Conservation (phyloP, 805 yeast genomes). For the Cyberlindnera galapagoensis region DNA sequence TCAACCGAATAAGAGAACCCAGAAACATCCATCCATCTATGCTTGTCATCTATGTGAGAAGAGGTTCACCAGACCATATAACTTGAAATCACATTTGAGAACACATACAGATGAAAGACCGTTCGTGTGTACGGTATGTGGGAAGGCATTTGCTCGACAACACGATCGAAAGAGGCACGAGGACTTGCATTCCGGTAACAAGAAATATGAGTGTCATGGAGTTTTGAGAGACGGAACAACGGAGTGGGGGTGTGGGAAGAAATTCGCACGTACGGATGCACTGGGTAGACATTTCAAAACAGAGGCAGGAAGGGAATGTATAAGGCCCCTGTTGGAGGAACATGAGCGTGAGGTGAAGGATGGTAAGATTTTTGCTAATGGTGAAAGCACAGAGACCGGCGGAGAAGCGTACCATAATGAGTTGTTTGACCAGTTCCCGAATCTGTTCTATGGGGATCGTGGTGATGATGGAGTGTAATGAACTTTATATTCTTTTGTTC, state of each 20-base stretch:
- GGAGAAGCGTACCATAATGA: slow-evolving; percentile 12
- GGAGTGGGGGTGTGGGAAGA: slow-evolving; percentile 75
- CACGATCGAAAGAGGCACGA: slow-evolving; percentile 77
- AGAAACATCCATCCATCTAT: slow-evolving; percentile 67
- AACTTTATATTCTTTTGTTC: no score
- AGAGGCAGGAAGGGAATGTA: slow-evolving; percentile 70
- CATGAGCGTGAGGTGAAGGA: slow-evolving; percentile 27
- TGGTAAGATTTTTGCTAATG: slow-evolving; percentile 9
- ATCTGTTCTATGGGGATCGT: slow-evolving; percentile 3
- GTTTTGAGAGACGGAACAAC: slow-evolving; percentile 44
- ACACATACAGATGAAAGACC: slow-evolving; percentile 88
- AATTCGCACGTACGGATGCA: slow-evolving; percentile 77
- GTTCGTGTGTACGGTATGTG: slow-evolving; percentile 64
- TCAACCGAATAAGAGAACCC: slow-evolving; percentile 46
- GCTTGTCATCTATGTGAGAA: slow-evolving; percentile 83
- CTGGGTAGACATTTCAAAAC: slow-evolving; percentile 74
- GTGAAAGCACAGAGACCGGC: slow-evolving; percentile 12
- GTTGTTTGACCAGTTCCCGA: slow-evolving; percentile 20
- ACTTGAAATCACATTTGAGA: slow-evolving; percentile 81
- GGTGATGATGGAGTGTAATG: slow-evolving; percentile 1
- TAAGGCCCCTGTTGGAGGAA: slow-evolving; percentile 60
- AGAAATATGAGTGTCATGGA: slow-evolving; percentile 69
- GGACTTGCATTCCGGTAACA: slow-evolving; percentile 69
- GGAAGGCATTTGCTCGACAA: slow-evolving; percentile 75
- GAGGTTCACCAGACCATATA: slow-evolving; percentile 87